Evolutionary conservation across 495 filamentous ascomycete genomes (phyloP).

Genomic region (Pyrenula aspistea): DNA sequence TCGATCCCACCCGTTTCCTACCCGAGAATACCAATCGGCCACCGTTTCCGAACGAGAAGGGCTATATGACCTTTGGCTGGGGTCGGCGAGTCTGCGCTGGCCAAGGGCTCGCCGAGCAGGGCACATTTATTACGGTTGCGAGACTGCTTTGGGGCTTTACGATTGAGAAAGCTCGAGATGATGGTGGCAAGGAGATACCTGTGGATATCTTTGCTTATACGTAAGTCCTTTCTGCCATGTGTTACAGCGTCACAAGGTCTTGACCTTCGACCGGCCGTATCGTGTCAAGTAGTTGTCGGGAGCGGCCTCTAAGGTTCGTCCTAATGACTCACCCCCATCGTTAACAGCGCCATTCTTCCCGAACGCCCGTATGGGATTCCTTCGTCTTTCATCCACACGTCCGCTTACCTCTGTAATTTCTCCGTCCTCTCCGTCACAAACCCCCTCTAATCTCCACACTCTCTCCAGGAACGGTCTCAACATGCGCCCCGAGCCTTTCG

Average conservation of each 20-base stretch:
- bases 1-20: constrained; percentile 34
- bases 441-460: background rate
- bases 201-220: constrained; percentile 33
- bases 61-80: constrained; percentile 15
- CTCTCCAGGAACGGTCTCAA: constrained; percentile 23
- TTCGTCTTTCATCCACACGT: too few relatives aligned
- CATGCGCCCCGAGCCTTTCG: constrained; percentile 22
- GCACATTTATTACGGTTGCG: constrained; percentile 36
- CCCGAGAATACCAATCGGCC: constrained; percentile 22
- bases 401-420: background rate
- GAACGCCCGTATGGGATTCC: too few relatives aligned
- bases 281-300: too few relatives aligned
- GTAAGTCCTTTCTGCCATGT: constrained; percentile 12
- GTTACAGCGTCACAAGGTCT: too few relatives aligned
- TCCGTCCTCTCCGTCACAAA: background rate
- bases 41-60: constrained; percentile 44
- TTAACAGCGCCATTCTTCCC: too few relatives aligned
- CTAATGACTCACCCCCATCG: too few relatives aligned
- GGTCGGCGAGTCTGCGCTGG: constrained; percentile 20
- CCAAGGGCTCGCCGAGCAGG: constrained; percentile 29
- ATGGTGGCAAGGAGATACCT: constrained; percentile 33
- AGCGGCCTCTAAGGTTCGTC: too few relatives aligned
- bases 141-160: constrained; percentile 47
- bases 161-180: constrained; percentile 34
- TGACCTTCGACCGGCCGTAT: background rate